Base-by-base conservation (phyloP, 2,329 filamentous ascomycete species). In the Apiospora malaysiana region DNA sequence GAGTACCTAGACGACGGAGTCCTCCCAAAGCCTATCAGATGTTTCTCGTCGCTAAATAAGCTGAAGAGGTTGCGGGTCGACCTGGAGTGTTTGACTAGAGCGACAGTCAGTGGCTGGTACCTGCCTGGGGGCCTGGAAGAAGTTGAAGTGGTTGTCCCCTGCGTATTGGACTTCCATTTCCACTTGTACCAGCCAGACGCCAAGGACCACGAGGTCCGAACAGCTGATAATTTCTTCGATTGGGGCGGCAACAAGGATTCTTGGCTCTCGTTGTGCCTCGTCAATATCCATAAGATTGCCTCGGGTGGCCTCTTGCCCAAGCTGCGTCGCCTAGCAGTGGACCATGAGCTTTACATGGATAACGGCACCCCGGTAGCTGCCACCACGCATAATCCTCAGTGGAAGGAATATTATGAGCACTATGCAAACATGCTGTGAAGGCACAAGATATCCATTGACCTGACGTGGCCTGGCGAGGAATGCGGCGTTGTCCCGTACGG, bases 11-110 rank as follows among this genome's bases (percentile, higher is more conserved):
- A 37, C 3, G 18, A n/a, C 21, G 32, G n/a, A 37, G 27, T 63
- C 56, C 9, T 40, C 2, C 3, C 21, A 18, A 37, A 10, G 27
- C 32, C 56, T 21, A 32, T 63, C 27, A n/a, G 27, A n/a, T 63
- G 56, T 27, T 63, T 63, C 9, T 37, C 16, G 27, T 1, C 18
- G n/a, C 56, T 63, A n/a, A 8, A 27, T 18, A 63, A 40, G 27
- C 32, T 63, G 56, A 32, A 37, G 56, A 63, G 12, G 18, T n/a
- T 63, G n/a, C 56, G 56, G 56, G 4, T 63, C 18, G 56, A 63
- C 18, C 32, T 63, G 56, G 56, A 63, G 56, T 32, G 56, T 10
- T 18, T 63, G 56, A 37, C 56, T 63, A 63, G 56, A 63, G 56
- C 27, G 32, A 63, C 56, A n/a, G 56, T 21, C 32, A 18, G 21